Conservation (phyloP, 768 basidiomycete genomes). For the Lentinula sp. region DNA sequence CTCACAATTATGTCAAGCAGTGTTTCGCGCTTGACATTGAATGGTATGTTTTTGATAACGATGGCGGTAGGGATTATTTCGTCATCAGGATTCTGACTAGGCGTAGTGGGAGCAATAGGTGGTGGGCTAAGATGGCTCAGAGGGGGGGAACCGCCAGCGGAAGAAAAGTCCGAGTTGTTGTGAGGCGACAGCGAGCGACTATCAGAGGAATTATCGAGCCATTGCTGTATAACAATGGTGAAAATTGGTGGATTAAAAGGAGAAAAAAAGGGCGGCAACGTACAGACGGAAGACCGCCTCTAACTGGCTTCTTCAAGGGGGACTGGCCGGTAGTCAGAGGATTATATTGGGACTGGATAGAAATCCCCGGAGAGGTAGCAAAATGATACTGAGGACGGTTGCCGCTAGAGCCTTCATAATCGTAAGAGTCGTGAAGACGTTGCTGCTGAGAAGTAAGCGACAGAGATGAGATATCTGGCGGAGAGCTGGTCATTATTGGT, state of each 20-base stretch:
- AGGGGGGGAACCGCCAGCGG: conserved; percentile 80
- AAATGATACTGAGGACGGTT: conserved; percentile 65
- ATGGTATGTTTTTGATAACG: conserved; percentile 99
- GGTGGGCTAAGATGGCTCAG: conserved; percentile 39
- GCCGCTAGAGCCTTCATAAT: conserved; percentile 61
- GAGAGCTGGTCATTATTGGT: conserved; percentile 70
- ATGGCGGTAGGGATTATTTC: conserved; percentile 98
- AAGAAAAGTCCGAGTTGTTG: conserved; percentile 86
- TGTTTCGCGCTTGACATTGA: conserved; percentile 95
- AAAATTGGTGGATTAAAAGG: conserved; percentile 9
- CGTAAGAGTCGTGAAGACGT: conserved; percentile 84
- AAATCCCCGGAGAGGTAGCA: conserved; percentile 50
- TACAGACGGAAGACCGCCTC: conserved; percentile 72
- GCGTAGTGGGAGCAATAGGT: conserved; percentile 42
- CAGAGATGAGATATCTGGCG: conserved; percentile 75
- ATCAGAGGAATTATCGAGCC: conserved; percentile 76
- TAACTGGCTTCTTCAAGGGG: conserved; percentile 61
- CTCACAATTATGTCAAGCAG: conserved; percentile 93
- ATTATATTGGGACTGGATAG: conserved; percentile 53
- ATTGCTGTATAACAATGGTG: conserved; percentile 53
- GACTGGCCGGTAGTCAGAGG: conserved; percentile 56
- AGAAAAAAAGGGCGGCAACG: conserved; percentile 22
- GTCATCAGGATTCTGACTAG: conserved; percentile 59
- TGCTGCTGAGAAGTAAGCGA: conserved; percentile 55
- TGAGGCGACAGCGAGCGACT: conserved; percentile 79